Evolutionary conservation across 2,329 filamentous ascomycete genomes (phyloP), one percentile per base, ranked within the genome.

Genomic region (Neonectria faginata): DNA sequence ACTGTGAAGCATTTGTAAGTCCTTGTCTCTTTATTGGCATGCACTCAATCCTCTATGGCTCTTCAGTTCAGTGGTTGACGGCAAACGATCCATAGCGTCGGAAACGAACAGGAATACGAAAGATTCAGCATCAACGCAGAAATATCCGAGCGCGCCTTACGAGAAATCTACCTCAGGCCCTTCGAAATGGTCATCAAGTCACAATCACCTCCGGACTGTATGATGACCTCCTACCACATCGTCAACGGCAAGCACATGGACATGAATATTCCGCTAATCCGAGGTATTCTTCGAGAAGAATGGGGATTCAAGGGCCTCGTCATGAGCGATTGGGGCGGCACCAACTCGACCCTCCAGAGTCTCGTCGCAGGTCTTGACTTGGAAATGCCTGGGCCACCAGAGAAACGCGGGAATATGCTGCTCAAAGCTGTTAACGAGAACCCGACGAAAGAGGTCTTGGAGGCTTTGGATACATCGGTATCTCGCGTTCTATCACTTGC

Each of bases 221-320:
- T 82, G 57, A 83, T 83, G 81, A 80, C 80, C 2, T 74, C 79
- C 10, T 83, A 83, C 63, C 81, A 81, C 50, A 78, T 76, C 48
- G 74, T 83, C 36, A 83, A 83, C 64, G 80, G 80, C 14, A 67
- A 71, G 25, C 81, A 82, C 67, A 75, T 75, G 33, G 77, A 76
- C 45, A 78, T 79, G 64, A 80, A 80, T 63, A 70, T 73, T 4
- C 70, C 71, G 41, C 67, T 81, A 4, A 70, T 82, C 10, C 69
- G 76, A 22, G 72, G 75, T 36, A 75, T 82, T 33, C 71, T 82
- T 25, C 75, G 81, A 60, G 74, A 73, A 5, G 79, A 82, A 61
- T 83, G 81, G 81, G 78, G 76, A 2, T 83, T 75, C 67, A 72
- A 82, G 16, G 81, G 81, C 1, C 65, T 81, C 11, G 74, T 82